phyloP scores from a whole-genome alignment of 2,329 filamentous ascomycete genomes.

The Apiospora arundinis region DNA sequence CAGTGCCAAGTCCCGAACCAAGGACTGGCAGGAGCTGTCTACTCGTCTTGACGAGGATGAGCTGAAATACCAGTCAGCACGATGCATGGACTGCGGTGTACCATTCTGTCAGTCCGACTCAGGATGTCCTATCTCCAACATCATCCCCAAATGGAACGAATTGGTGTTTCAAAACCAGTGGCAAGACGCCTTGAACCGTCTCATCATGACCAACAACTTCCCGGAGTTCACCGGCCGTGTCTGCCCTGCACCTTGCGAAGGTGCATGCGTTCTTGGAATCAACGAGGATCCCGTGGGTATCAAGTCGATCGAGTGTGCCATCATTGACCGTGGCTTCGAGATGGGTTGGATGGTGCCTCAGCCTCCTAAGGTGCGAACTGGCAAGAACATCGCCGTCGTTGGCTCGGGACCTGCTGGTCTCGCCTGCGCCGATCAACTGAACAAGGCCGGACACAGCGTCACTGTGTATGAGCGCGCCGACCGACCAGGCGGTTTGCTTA shows the following conservation, averaged over 20 bases:
- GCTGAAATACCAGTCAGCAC: conserved; percentile 93
- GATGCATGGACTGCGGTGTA: conserved; percentile 99
- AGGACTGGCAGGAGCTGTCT: conserved; percentile 93
- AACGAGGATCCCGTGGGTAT: conserved; percentile 97
- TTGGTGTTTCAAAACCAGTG: conserved; percentile 79
- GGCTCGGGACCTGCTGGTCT: conserved; percentile 93
- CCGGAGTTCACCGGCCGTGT: conserved; percentile 97
- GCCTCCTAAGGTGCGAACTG: conserved; percentile 79
- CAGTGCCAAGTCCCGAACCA: conserved; percentile 79
- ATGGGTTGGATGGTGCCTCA: conserved; percentile 96
- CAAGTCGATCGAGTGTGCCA: conserved; percentile 97
- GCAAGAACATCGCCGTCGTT: conserved; percentile 87
- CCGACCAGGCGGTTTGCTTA: conserved; percentile 87
- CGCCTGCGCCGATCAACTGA: conserved; percentile 90
- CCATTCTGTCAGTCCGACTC: conserved; percentile 98
- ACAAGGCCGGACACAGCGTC: conserved; percentile 86
- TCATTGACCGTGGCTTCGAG: conserved; percentile 96
- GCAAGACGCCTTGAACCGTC: conserved; percentile 88
- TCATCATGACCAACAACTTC: conserved; percentile 98
- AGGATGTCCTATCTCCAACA: conserved; percentile 94
- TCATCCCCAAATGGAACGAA: conserved; percentile 97
- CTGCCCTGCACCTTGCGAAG: conserved; percentile 94
- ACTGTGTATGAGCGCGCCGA: conserved; percentile 94
- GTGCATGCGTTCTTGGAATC: conserved; percentile 94
- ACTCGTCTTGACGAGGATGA: conserved; percentile 90